Conservation (phyloP, 345 rosid genomes). For the Populus tremula region DNA sequence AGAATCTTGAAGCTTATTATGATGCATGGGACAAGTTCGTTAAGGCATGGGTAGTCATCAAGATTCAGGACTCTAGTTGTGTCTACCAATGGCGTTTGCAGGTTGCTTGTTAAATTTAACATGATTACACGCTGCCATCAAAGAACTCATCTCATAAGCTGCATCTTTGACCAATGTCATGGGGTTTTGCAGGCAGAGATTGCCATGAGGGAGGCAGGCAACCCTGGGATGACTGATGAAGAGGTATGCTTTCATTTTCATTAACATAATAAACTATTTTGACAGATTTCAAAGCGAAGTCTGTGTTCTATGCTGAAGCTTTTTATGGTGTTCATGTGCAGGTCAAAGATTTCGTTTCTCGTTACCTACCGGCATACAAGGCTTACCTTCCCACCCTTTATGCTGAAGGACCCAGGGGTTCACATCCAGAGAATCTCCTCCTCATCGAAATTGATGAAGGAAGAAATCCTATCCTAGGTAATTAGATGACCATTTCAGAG, state of each 20-base stretch:
- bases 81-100: conserved; percentile 95
- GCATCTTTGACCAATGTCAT: not conserved
- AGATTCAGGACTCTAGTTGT: conserved; percentile 81
- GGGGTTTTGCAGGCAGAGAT: conserved; percentile 71
- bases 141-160: not conserved
- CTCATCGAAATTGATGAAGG: conserved; percentile 74
- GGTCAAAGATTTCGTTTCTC: conserved; percentile 92
- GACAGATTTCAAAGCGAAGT: not conserved
- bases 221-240: conserved; percentile 84
- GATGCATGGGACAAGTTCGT: conserved; percentile 90
- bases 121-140: not conserved
- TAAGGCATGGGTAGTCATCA: conserved; percentile 77
- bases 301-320: not conserved
- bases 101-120: conserved; percentile 35
- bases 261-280: not conserved
- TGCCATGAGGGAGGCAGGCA: conserved; percentile 85
- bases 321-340: conserved; percentile 23
- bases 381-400: conserved; percentile 87
- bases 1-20: conserved; percentile 81
- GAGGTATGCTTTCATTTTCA: conserved; percentile 50
- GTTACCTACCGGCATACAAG: conserved; percentile 83
- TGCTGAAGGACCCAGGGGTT: conserved; percentile 84
- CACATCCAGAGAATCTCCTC: conserved; percentile 58
- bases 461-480: conserved; percentile 68
- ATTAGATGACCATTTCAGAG: conserved; percentile 9